phyloP scores from a whole-genome alignment of 306 rosid species.

The Cicer bijugum region DNA sequence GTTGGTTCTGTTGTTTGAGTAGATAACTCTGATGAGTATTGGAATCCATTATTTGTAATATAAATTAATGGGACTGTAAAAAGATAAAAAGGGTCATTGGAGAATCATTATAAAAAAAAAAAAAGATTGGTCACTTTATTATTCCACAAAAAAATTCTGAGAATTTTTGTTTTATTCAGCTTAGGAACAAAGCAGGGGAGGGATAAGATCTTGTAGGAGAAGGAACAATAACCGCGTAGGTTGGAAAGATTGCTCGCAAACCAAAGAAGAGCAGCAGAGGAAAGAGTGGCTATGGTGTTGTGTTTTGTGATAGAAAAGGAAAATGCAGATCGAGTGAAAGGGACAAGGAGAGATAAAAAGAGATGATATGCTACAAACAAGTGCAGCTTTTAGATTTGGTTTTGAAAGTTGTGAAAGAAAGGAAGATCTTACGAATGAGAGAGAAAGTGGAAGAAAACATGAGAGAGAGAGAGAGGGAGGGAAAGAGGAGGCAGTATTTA shows the following conservation, averaged over 20 bases:
- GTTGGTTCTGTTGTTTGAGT: slow-evolving; percentile 45
- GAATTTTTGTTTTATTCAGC: slow-evolving; percentile 46
- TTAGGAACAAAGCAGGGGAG: slow-evolving; percentile 67
- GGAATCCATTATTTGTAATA: slow-evolving; percentile 57
- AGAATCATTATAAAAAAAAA: slow-evolving; percentile 25
- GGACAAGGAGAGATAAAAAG: not conserved
- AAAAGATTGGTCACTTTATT: slow-evolving; percentile 43
- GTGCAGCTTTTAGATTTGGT: slow-evolving; percentile 45
- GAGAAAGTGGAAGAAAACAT: not conserved
- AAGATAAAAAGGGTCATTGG: slow-evolving; percentile 41
- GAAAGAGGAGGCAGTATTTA: not conserved
- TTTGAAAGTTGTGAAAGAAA: slow-evolving; percentile 43
- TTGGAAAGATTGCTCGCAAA: slow-evolving; percentile 45
- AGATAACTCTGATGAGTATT: slow-evolving; percentile 52
- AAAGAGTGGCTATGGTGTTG: slow-evolving; percentile 23
- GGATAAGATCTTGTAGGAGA: slow-evolving; percentile 89
- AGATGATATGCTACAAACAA: not conserved
- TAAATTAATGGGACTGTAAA: slow-evolving; percentile 18
- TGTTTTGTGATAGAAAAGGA: slow-evolving; percentile 35
- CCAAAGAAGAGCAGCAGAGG: slow-evolving; percentile 31
- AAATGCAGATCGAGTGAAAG: slow-evolving; percentile 28
- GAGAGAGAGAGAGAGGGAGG: slow-evolving; percentile 3
- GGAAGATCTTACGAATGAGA: slow-evolving; percentile 39
- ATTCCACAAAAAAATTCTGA: slow-evolving; percentile 37
- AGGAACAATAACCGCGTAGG: slow-evolving; percentile 51